Base-by-base conservation (phyloP, 2,329 filamentous ascomycete species). In the Juglanconis juglandina region DNA sequence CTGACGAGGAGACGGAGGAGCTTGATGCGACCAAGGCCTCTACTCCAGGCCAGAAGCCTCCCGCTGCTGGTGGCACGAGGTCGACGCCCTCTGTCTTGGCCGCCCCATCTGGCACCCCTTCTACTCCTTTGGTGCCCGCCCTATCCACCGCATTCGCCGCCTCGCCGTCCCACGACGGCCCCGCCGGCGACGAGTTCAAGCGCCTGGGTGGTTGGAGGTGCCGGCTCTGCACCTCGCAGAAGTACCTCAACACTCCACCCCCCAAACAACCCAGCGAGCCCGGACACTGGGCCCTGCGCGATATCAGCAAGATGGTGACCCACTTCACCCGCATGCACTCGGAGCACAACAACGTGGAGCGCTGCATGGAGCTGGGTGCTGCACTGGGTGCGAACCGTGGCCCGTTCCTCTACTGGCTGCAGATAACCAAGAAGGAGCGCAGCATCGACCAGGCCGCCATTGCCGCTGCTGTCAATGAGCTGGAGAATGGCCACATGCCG, bases 151-250 rank as follows among this genome's bases (percentile, higher is more conserved):
- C 41, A 42, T 5, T 3, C 14, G 37, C 32, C 35, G 30, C 44
- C 55, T 55, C 57, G 44, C 41, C 7, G 55, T 32, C 53, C 63
- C 32, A 68, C 65, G 42, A 69, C 60, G 24, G 67, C 66, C 1
- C 65, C 76, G 37, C 33, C 8, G 58, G 58, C n/a, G 41, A 35
- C 41, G 30, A n/a, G 4, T 63, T 52, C 9, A 74, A 76, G 64
- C 76, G 78, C 2, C 69, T 79, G n/a, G 78, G 78, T 17, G 76
- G 73, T 66, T 80, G 78, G 78, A 76, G 75, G 63, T 80, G 78
- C 63, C 75, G 74, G 0, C 71, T 80, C 1, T 80, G 78, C 67
- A 71, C 69, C 3, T 72, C 76, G 1, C 67, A 72, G 41, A 80
- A 79, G 65, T 80, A 75, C 64, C 66, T 76, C 14, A 68, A 73